Evolutionary conservation across 2,329 filamentous ascomycete genomes (phyloP).

Genomic region (Aspergillus sp.): DNA sequence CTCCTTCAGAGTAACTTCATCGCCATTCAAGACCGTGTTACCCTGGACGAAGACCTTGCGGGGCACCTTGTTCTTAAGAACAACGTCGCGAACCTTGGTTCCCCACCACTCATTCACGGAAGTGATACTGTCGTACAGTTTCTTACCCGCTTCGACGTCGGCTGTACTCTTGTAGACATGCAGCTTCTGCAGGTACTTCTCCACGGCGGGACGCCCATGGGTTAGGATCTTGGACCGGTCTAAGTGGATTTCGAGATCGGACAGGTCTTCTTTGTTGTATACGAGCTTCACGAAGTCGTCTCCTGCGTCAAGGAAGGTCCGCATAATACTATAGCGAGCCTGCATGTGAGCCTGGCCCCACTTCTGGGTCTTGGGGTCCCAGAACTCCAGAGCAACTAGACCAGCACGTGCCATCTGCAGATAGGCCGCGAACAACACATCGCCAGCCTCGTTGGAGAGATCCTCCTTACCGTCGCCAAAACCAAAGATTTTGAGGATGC

Average conservation of each 20-base stretch:
- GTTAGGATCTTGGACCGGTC: constrained; percentile 82
- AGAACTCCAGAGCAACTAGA: constrained; percentile 81
- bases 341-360: constrained; percentile 93
- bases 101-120: constrained; percentile 80
- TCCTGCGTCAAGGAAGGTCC: constrained; percentile 71
- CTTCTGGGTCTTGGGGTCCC: constrained; percentile 83
- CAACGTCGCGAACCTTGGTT: constrained; percentile 60
- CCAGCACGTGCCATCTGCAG: constrained; percentile 93
- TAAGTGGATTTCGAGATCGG: constrained; percentile 72
- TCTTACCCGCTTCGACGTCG: constrained; percentile 68
- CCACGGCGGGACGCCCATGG: constrained; percentile 74
- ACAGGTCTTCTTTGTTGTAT: constrained; percentile 66
- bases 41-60: constrained; percentile 84
- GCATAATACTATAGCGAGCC: constrained; percentile 79
- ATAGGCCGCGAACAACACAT: constrained; percentile 82
- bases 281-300: constrained; percentile 78
- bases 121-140: constrained; percentile 78
- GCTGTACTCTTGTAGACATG: constrained; percentile 90
- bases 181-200: constrained; percentile 79
- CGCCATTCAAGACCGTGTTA: constrained; percentile 68
- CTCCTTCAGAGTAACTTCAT: constrained; percentile 70
- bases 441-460: constrained; percentile 69
- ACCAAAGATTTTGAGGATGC: constrained; percentile 82
- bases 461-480: constrained; percentile 71
- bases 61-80: constrained; percentile 53